A percentile compares a stretch with the other conserved stretches of the same genome.
These are phyloP conservation scores for Globisporangium cylindrosporum DNA, from an alignment of 352 stramenopile genomes.

Conservation along the genomic window DNA sequence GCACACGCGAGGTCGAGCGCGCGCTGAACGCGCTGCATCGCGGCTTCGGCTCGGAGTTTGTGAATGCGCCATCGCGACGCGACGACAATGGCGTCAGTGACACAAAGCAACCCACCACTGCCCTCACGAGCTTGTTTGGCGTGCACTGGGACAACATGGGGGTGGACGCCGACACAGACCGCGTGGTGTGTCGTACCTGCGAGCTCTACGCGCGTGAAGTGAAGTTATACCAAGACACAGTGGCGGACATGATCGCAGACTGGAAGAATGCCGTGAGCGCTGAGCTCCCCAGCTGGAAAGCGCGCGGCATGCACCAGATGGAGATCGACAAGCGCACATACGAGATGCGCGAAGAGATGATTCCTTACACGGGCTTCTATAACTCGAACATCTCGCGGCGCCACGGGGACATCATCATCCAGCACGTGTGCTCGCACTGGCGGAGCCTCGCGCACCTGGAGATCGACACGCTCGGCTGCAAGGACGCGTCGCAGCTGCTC, in stretches of 20 bases:
- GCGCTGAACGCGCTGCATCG: slow-evolving; percentile 14
- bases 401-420: slow-evolving; percentile 58
- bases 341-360: slow-evolving; percentile 57
- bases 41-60: slow-evolving; percentile 16
- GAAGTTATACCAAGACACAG: slow-evolving; percentile 40
- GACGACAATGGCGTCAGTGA: slow-evolving; percentile 1
- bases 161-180: slow-evolving; percentile 27
- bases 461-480: slow-evolving; percentile 48
- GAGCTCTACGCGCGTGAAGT: slow-evolving; percentile 48
- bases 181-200: slow-evolving; percentile 34
- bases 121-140: slow-evolving; percentile 47
- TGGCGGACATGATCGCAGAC: slow-evolving; percentile 36
- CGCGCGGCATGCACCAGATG: slow-evolving; percentile 53
- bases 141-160: slow-evolving; percentile 66
- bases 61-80: slow-evolving; percentile 1
- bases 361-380: slow-evolving; percentile 54
- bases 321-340: slow-evolving; percentile 57
- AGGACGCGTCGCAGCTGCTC: slow-evolving; percentile 39
- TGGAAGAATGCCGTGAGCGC: slow-evolving; percentile 39
- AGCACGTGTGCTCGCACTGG: slow-evolving; percentile 53
- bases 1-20: not conserved
- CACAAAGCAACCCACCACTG: no score
- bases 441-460: slow-evolving; percentile 33
- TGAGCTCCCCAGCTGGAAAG: slow-evolving; percentile 40
- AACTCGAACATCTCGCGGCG: slow-evolving; percentile 50